Evolutionary conservation across 2,329 filamentous ascomycete genomes (phyloP).

Genomic region (Aureobasidium leucospermi): DNA sequence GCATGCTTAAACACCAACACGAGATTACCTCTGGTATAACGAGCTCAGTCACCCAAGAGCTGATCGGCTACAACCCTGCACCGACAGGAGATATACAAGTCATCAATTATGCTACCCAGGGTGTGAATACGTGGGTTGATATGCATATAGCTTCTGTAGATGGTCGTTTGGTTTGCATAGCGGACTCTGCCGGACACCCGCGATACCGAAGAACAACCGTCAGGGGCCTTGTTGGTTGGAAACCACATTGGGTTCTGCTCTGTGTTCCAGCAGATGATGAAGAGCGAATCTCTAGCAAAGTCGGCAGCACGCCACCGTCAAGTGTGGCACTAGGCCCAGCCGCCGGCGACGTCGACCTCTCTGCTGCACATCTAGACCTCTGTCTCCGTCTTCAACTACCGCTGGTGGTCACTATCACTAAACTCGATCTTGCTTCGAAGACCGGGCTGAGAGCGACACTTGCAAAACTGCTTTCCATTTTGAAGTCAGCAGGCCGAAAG

Average conservation of each 20-base stretch:
- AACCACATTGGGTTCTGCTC: constrained; percentile 84
- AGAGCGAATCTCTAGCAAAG: constrained; percentile 38
- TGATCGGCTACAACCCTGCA: constrained; percentile 66
- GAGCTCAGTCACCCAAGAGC: constrained; percentile 87
- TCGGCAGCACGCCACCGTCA: constrained; percentile 41
- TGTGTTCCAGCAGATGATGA: constrained; percentile 77
- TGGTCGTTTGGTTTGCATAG: constrained; percentile 76
- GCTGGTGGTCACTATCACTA: constrained; percentile 78
- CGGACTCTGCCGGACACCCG: constrained; percentile 86
- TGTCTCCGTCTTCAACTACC: constrained; percentile 75
- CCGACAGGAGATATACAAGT: constrained; percentile 36
- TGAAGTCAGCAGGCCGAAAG: constrained; percentile 68
- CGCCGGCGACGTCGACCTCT: constrained; percentile 59
- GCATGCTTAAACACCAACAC: constrained; percentile 84
- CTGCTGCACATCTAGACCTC: constrained; percentile 72
- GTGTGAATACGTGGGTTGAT: constrained; percentile 89
- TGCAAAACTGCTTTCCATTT: constrained; percentile 62
- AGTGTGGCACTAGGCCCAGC: constrained; percentile 45
- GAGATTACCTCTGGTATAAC: constrained; percentile 89
- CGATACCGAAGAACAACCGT: constrained; percentile 84
- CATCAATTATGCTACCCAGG: constrained; percentile 77
- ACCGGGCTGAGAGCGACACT: constrained; percentile 62
- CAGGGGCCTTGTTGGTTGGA: constrained; percentile 88
- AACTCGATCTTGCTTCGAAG: constrained; percentile 78
- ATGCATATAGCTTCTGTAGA: constrained; percentile 72